Evolutionary conservation across 306 rosid genomes (phyloP), one percentile per base, ranked within the genome.

Genomic region (Ochetophila trinervis): DNA sequence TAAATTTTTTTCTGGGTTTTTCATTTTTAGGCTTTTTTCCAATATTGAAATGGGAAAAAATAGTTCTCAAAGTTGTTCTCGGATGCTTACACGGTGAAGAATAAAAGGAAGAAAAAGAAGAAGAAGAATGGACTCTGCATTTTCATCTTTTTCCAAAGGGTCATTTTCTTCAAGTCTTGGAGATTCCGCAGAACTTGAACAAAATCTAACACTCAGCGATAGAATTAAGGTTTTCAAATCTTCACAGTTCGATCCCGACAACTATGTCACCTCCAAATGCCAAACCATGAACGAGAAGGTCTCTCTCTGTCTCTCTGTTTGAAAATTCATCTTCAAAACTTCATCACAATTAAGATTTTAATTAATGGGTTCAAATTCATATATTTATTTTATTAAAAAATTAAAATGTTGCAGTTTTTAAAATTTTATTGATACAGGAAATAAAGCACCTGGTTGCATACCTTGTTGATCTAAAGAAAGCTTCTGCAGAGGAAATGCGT

Each of bases 401-500:
- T 20, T 5, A 35, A 15, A 34, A 10, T 35, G 3, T 34, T 55
- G 23, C 16, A 34, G 18, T 53, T 66, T 70, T 9, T 63, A 18
- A 10, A 7, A 19, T 4, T 32, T 63, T 32, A 30, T 60, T 75
- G 42, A 49, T 1, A 2, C 84, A 91, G 96, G 97, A 93, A 75
- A 86, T 93, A 65, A 87, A 64, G 76, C 84, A 82, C 69, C 69
- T 90, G 63, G 79, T 87, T 40, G 51, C 75, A 23, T 82, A 84
- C 74, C 95, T 93, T 65, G 66, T 76, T 37, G 95, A 93, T 18
- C 78, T 93, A 49, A 93, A 87, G 83, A 93, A 78, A 73, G 97
- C 97, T n/a, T 89, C 98, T 7, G 98, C 97, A 0, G 98, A 93
- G 77, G 96, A 93, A 89, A 93, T 93, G 98, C 93, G 98, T 12